Percentiles rank a stretch among this genome's conserved stretches.
Evolutionary conservation across 2,329 filamentous ascomycete species (phyloP).

Genomic region (Elsinoe fawcettii): DNA sequence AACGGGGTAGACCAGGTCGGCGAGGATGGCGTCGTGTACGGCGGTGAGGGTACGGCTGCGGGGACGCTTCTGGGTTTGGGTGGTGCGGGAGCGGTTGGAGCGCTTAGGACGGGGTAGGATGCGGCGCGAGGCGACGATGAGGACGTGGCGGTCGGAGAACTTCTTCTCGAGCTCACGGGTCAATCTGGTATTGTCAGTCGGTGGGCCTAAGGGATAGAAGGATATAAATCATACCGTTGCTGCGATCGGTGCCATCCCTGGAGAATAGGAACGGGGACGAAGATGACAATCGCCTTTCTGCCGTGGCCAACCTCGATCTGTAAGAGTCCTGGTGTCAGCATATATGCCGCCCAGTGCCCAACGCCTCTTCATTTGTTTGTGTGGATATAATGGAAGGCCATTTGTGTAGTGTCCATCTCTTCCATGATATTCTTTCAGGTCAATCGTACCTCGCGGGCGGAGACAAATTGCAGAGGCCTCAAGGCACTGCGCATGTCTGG

Average conservation of each 20-base stretch:
- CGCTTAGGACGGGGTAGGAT: slow-evolving; percentile 98
- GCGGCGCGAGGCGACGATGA: slow-evolving; percentile 97
- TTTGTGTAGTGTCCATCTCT: slow-evolving; percentile 7
- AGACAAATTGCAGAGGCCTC: slow-evolving; percentile 96
- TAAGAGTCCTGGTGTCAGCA: slow-evolving; percentile 50
- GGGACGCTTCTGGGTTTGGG: slow-evolving; percentile 97
- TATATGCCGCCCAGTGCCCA: slow-evolving; percentile 48
- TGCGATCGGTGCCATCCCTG: slow-evolving; percentile 98
- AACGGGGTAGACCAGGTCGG: slow-evolving; percentile 97
- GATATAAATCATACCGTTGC: slow-evolving; percentile 71
- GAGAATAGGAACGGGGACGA: slow-evolving; percentile 99
- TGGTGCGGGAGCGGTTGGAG: slow-evolving; percentile 91
- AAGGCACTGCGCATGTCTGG: slow-evolving; percentile 93
- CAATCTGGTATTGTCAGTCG: slow-evolving; percentile 52
- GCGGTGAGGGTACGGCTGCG: slow-evolving; percentile 96
- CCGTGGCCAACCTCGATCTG: slow-evolving; percentile 99
- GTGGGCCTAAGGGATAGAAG: neutral
- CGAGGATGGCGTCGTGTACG: slow-evolving; percentile 96
- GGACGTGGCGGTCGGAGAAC: slow-evolving; percentile 99
- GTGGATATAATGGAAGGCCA: neutral
- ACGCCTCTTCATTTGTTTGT: slow-evolving; percentile 41
- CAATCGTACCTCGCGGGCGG: slow-evolving; percentile 92
- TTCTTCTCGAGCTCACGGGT: slow-evolving; percentile 99
- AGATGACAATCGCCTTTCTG: slow-evolving; percentile 99
- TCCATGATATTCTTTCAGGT: slow-evolving; percentile 9